These are phyloP conservation scores for Hypoxylon sp. DNA, from an alignment of 2,329 filamentous ascomycete genomes.

Conservation along the genomic window DNA sequence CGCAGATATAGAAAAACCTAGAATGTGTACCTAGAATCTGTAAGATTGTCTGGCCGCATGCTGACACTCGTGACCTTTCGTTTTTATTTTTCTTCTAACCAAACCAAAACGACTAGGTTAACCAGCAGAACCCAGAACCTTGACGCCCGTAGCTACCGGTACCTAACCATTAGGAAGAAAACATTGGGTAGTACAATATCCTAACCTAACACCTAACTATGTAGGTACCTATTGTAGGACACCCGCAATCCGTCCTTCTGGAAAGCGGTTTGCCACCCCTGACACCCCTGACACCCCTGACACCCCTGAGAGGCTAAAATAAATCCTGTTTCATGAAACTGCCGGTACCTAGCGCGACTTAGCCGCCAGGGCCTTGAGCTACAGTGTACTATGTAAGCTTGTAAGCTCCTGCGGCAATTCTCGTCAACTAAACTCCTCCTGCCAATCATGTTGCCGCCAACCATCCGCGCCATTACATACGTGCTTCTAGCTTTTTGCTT, in stretches of 20 bases:
- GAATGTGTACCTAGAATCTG: conserved; percentile 15
- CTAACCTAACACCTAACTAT: too few species aligned
- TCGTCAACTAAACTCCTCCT: too few species aligned
- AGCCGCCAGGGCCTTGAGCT: conserved; percentile 3
- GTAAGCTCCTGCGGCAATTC: neutral
- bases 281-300: conserved; percentile 1
- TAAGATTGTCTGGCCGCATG: conserved; percentile 8
- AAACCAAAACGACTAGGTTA: too few species aligned
- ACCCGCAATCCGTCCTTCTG: conserved; percentile 22
- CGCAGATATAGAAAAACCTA: neutral
- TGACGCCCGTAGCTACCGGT: neutral
- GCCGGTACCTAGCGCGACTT: conserved; percentile 8
- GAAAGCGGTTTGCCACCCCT: conserved; percentile 1
- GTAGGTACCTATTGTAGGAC: conserved; percentile 17
- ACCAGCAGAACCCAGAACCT: too few species aligned
- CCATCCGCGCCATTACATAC: conserved; percentile 34
- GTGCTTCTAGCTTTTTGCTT: neutral
- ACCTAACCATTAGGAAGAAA: neutral
- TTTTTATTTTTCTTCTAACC: neutral
- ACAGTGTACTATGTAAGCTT: too few species aligned
- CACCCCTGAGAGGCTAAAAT: conserved; percentile 9
- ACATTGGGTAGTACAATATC: neutral
- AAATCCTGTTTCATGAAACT: conserved; percentile 36
- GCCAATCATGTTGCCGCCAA: conserved; percentile 20
- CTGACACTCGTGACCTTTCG: neutral